These are phyloP conservation scores for Cordyceps javanica DNA, from an alignment of 2,329 filamentous ascomycete genomes.

Conservation along the genomic window DNA sequence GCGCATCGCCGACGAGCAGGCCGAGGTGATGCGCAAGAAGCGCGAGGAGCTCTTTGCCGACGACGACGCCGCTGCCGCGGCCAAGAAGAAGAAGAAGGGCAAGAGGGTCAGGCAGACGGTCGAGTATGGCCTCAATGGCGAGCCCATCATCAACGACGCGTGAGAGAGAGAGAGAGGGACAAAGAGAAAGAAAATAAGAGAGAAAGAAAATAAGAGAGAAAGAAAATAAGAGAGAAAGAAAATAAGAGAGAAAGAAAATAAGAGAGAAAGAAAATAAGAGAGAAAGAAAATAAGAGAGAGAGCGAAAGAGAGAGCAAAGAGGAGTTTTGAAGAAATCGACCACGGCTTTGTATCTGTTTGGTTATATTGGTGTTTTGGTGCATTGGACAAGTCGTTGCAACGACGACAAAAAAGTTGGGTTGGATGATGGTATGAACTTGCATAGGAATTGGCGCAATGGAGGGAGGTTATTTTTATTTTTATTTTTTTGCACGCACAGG, in stretches of 20 bases:
- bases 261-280: too few relatives aligned
- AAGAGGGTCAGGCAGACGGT: constrained; percentile 28
- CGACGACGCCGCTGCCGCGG: constrained; percentile 23
- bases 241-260: too few relatives aligned
- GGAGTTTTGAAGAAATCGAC: too few relatives aligned
- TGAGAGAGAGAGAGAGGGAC: background rate
- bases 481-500: background rate
- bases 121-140: constrained; percentile 31
- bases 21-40: constrained; percentile 41
- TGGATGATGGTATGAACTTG: background rate
- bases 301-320: too few relatives aligned
- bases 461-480: too few relatives aligned
- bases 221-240: too few relatives aligned
- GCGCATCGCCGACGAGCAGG: constrained; percentile 39
- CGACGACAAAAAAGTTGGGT: background rate
- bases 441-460: constrained; percentile 2
- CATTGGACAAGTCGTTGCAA: background rate
- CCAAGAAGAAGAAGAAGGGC: constrained; percentile 24
- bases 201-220: too few relatives aligned
- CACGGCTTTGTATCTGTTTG: too few relatives aligned
- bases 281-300: too few relatives aligned
- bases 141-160: constrained; percentile 25
- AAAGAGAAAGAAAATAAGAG: too few relatives aligned
- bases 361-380: background rate
- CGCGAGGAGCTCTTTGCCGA: constrained; percentile 43